phyloP scores from a whole-genome alignment of 1,284 basidiomycete species.

The Meira nashicola region DNA sequence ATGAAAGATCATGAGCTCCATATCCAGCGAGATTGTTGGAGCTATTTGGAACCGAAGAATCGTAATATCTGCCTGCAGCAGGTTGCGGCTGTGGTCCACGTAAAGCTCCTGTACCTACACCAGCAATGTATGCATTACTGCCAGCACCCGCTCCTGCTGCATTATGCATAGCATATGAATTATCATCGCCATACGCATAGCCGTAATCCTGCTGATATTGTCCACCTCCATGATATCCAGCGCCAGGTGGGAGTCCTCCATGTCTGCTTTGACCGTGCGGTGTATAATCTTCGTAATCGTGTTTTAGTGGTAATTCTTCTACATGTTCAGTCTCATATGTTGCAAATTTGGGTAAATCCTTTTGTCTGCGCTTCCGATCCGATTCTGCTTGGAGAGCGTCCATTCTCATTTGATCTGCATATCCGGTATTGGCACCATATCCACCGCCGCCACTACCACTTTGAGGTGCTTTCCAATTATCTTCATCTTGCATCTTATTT shows the following conservation, averaged over 20 bases:
- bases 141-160: background rate
- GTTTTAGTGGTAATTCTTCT: constrained; percentile 32
- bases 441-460: constrained; percentile 1
- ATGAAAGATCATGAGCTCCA: no score
- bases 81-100: background rate
- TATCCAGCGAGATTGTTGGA: no score
- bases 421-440: constrained; percentile 13
- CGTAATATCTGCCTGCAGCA: background rate
- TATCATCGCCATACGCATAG: constrained; percentile 7
- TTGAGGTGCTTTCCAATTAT: constrained; percentile 17
- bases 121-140: constrained; percentile 15
- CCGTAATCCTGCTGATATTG: constrained; percentile 1
- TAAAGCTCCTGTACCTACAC: constrained; percentile 7
- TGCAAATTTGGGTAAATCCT: constrained; percentile 45
- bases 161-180: background rate
- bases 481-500: constrained; percentile 27
- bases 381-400: constrained; percentile 41
- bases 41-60: background rate
- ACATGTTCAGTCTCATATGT: constrained; percentile 44
- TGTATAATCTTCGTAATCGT: constrained; percentile 17
- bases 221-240: constrained; percentile 1
- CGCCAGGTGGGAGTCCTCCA: background rate
- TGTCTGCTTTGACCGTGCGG: constrained; percentile 9
- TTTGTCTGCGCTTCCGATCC: constrained; percentile 35
- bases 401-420: constrained; percentile 45